phyloP scores from a whole-genome alignment of 1,139 yeast species.

The Eremothecium coryli region DNA sequence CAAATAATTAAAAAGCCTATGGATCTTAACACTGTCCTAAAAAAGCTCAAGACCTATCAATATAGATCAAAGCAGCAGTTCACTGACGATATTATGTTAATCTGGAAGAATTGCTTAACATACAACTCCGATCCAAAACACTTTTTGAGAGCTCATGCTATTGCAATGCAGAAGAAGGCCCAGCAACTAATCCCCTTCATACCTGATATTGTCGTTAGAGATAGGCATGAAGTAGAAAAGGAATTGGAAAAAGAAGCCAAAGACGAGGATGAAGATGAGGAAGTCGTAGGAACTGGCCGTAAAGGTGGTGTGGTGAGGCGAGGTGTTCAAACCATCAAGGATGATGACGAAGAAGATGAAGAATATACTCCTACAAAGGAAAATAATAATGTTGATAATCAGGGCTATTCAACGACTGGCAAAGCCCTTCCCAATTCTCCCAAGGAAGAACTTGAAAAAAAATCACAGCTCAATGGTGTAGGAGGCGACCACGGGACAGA shows the following conservation, averaged over 20 bases:
- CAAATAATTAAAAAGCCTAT: slow-evolving; percentile 85
- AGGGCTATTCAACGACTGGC: not conserved
- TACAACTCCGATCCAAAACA: slow-evolving; percentile 95
- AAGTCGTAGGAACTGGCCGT: slow-evolving; percentile 30
- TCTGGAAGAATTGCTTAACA: slow-evolving; percentile 89
- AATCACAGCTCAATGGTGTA: not conserved
- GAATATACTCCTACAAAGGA: not conserved
- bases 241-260: slow-evolving; percentile 49
- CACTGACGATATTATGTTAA: slow-evolving; percentile 86
- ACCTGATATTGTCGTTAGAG: slow-evolving; percentile 77
- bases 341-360: slow-evolving; percentile 8
- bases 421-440: not conserved
- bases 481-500: not conserved
- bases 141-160: slow-evolving; percentile 80
- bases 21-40: slow-evolving; percentile 93
- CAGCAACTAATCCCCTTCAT: slow-evolving; percentile 66
- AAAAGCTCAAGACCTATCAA: slow-evolving; percentile 71
- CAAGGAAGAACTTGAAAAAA: not conserved
- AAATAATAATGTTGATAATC: not conserved
- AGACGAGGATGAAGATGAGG: slow-evolving; percentile 20
- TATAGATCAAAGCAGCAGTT: slow-evolving; percentile 80
- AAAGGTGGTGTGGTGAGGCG: slow-evolving; percentile 27
- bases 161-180: slow-evolving; percentile 92
- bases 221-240: slow-evolving; percentile 76
- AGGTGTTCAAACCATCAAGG: slow-evolving; percentile 25